These are phyloP conservation scores for Cladophialophora bantiana DNA, from an alignment of 2,329 filamentous ascomycete species.

Conservation along the genomic window DNA sequence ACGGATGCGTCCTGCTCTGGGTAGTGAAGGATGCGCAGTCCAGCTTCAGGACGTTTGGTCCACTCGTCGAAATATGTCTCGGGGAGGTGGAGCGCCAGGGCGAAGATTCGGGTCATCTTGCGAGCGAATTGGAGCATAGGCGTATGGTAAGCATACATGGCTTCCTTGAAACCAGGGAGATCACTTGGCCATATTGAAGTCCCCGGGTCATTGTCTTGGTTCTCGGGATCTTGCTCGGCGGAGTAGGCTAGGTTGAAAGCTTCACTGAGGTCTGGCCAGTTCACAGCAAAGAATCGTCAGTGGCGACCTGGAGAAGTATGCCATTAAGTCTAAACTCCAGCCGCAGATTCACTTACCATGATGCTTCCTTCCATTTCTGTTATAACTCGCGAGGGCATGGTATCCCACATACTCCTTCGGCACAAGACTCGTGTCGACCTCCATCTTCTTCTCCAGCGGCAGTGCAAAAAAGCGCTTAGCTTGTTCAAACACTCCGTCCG, in stretches of 20 bases:
- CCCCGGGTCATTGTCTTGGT: conserved; percentile 13
- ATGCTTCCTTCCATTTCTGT: conserved; percentile 29
- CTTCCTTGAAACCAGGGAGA: conserved; percentile 37
- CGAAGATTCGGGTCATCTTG: conserved; percentile 51
- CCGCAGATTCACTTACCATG: conserved; percentile 17
- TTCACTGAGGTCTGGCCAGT: conserved; percentile 27
- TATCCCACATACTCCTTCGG: conserved; percentile 31
- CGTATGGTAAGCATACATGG: conserved; percentile 30
- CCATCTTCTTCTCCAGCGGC: conserved; percentile 55
- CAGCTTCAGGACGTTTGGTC: conserved; percentile 45
- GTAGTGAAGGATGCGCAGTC: conserved; percentile 53
- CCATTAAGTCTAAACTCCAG: not conserved
- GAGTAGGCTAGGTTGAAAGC: conserved; percentile 33
- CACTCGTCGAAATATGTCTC: conserved; percentile 53
- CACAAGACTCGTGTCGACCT: conserved; percentile 51
- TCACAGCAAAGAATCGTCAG: not conserved
- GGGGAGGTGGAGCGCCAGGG: conserved; percentile 50
- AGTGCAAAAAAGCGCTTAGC: conserved; percentile 54
- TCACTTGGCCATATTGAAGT: conserved; percentile 28
- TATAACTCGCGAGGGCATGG: conserved; percentile 28
- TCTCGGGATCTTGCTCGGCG: conserved; percentile 19
- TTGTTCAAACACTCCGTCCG: conserved; percentile 47
- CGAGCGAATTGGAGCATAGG: conserved; percentile 39
- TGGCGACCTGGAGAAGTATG: not conserved
- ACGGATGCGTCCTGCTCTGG: conserved; percentile 45